These are phyloP conservation scores for Stagonosporopsis chrysanthemi DNA, from an alignment of 2,329 filamentous ascomycete species.

Conservation along the genomic window DNA sequence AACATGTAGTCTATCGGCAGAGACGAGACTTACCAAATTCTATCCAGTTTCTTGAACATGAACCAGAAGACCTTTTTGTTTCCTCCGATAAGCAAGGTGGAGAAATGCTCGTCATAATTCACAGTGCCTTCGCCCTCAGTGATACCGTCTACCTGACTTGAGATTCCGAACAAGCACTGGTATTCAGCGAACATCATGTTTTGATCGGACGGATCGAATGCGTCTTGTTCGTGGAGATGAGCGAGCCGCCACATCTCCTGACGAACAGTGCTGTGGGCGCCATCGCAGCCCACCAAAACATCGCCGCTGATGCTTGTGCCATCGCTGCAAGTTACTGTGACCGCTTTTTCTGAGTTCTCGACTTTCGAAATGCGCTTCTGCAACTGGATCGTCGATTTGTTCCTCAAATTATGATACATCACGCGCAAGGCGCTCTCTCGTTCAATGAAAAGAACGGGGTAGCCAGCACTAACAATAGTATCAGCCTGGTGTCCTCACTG, in stretches of 20 bases:
- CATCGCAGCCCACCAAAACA: constrained; percentile 28
- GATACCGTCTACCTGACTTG: constrained; percentile 1
- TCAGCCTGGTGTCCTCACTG: background rate
- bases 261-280: constrained; percentile 25
- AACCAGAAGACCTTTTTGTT: constrained; percentile 40
- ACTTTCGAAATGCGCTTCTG: constrained; percentile 7
- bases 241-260: constrained; percentile 27
- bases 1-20: too few species aligned
- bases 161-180: constrained; percentile 25
- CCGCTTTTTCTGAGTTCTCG: background rate
- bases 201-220: constrained; percentile 12
- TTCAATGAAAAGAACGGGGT: constrained; percentile 21
- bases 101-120: constrained; percentile 12
- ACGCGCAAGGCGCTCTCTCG: constrained; percentile 21
- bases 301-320: constrained; percentile 17
- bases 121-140: constrained; percentile 14
- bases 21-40: constrained; percentile 21
- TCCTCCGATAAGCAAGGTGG: constrained; percentile 22
- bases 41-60: constrained; percentile 29
- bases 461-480: background rate
- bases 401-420: constrained; percentile 23
- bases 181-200: constrained; percentile 22
- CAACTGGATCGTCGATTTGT: constrained; percentile 21
- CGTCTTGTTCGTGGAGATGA: constrained; percentile 4
- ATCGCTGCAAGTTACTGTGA: constrained; percentile 19